Conservation (phyloP, 257 asterid species). For the Asclepias syriaca region DNA sequence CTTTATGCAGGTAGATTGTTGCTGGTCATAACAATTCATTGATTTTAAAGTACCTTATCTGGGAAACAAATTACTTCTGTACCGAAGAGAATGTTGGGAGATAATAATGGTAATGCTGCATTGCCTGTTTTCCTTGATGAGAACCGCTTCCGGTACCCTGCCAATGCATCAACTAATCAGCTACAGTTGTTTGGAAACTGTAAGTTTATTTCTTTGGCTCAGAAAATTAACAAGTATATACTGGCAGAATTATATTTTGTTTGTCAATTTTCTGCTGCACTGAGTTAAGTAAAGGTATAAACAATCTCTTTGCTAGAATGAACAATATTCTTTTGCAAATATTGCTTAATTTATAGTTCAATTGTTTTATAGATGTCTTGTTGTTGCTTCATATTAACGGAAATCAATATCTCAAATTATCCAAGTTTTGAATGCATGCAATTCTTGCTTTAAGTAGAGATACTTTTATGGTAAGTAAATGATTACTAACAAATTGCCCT, state of each 20-base stretch:
- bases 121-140: constrained; percentile 44
- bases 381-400: background rate
- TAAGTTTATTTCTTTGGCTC: constrained; percentile 30
- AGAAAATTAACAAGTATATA: background rate
- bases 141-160: constrained; percentile 41
- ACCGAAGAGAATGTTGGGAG: constrained; percentile 47
- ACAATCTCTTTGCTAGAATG: background rate
- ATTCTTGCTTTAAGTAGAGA: background rate
- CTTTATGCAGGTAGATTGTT: constrained; percentile 14
- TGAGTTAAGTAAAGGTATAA: background rate
- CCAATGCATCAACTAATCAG: constrained; percentile 51
- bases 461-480: background rate
- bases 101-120: constrained; percentile 42
- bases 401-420: background rate
- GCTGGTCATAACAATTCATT: constrained; percentile 15
- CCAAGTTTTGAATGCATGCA: background rate
- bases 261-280: background rate
- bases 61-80: constrained; percentile 10
- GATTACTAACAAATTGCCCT: background rate
- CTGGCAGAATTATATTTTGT: background rate
- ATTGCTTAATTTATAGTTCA: background rate
- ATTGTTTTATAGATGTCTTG: background rate
- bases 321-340: background rate
- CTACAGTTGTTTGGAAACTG: constrained; percentile 59
- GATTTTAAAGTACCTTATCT: constrained; percentile 11